phyloP scores from a whole-genome alignment of 768 basidiomycete species.

The Cubamyces lactineus region DNA sequence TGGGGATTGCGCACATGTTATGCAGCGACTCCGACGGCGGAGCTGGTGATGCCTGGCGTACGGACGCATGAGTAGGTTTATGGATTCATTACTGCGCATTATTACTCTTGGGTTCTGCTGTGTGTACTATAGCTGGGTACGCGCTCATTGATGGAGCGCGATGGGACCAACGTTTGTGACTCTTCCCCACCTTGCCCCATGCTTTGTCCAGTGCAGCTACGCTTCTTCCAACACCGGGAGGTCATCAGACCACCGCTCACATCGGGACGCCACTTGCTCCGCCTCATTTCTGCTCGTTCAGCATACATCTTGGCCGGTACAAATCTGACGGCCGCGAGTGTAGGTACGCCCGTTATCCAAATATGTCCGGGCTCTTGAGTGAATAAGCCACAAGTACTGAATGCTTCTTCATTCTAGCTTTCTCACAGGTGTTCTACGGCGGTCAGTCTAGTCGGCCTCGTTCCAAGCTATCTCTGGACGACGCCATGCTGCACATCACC shows the following conservation, averaged over 20 bases:
- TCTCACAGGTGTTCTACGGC: constrained; percentile 3
- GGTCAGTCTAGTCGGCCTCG: constrained; percentile 9
- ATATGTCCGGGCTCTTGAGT: neutral
- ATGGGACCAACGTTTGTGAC: too few relatives aligned
- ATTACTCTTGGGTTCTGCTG: neutral
- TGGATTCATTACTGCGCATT: neutral
- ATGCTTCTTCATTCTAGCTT: neutral
- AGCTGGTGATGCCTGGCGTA: neutral
- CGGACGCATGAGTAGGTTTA: neutral
- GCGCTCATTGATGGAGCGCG: neutral
- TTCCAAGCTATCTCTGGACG: constrained; percentile 1
- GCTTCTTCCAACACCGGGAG: too few relatives aligned
- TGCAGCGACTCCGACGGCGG: neutral
- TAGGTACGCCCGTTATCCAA: constrained; percentile 1
- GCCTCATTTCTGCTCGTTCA: too few relatives aligned
- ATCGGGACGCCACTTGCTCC: too few relatives aligned
- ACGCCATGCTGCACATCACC: neutral
- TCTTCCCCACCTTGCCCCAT: too few relatives aligned
- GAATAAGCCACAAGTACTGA: neutral
- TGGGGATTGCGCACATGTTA: constrained; percentile 7
- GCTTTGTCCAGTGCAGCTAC: too few relatives aligned
- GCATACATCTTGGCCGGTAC: too few relatives aligned
- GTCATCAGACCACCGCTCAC: too few relatives aligned
- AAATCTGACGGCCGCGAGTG: too few relatives aligned
- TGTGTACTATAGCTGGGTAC: constrained; percentile 11